Evolutionary conservation across 2,329 filamentous ascomycete species (phyloP).

Genomic region (Leptographium galeiforme): DNA sequence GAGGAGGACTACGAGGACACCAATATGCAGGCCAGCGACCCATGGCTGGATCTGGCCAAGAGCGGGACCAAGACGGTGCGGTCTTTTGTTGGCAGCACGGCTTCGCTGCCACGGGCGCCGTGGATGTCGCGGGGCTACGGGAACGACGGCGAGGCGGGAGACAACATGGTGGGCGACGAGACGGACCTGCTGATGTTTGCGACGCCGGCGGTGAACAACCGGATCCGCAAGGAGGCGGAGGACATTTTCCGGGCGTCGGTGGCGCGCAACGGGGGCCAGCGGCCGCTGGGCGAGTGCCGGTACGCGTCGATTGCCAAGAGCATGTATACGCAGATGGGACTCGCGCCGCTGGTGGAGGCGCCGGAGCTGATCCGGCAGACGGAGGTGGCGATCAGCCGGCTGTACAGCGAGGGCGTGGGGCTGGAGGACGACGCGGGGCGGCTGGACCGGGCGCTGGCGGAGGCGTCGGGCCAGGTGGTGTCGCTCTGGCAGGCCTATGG

Average conservation of each 20-base stretch:
- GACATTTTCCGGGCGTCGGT: constrained; percentile 40
- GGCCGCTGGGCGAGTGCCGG: constrained; percentile 32
- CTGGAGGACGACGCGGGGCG: constrained; percentile 40
- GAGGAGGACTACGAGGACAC: constrained; percentile 25
- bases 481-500: constrained; percentile 43
- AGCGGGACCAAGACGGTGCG: not conserved
- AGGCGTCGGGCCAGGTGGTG: constrained; percentile 36
- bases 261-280: constrained; percentile 19
- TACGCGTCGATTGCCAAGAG: constrained; percentile 62
- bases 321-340: constrained; percentile 44
- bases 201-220: constrained; percentile 36
- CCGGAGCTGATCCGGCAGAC: constrained; percentile 61
- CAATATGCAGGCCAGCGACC: constrained; percentile 16
- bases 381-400: constrained; percentile 52
- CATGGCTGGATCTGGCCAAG: constrained; percentile 10
- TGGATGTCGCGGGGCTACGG: constrained; percentile 7
- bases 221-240: constrained; percentile 41
- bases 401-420: constrained; percentile 51
- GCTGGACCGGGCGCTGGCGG: constrained; percentile 42
- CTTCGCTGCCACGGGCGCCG: not conserved
- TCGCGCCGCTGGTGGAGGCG: constrained; percentile 52
- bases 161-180: constrained; percentile 26
- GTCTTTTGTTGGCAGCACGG: not conserved
- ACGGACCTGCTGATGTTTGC: constrained; percentile 40
- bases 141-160: constrained; percentile 6